Base-by-base conservation (phyloP, 106 monocot genomes). In the Iris macrosiphon region DNA sequence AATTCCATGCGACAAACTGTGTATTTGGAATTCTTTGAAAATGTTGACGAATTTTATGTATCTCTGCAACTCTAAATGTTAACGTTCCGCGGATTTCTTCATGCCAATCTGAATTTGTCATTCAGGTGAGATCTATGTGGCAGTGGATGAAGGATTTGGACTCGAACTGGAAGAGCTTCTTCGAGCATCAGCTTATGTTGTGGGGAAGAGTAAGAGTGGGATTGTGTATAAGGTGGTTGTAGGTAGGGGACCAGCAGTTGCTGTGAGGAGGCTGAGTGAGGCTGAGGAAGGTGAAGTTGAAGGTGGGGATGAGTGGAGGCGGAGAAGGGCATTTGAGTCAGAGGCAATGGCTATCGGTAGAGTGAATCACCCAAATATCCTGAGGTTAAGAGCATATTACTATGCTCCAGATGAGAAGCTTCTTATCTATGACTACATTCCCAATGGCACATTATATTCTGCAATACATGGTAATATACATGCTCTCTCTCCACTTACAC, bases 351-450 rank as follows among this genome's bases (percentile, higher is more conserved):
- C 75, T 4, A 81, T 94, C n/a, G 93, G 88, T 9, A 65, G 80
- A 6, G 84, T 73, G 10, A 75, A 26, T 40, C 93, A 93, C 27
- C 80, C 80, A 0, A 93, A 93, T 41, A 69, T 93, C 8, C 88
- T 84, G 14, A 48, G 64, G 17, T 65, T 93, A 24, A 67, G 72
- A 9, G 93, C 93, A 37, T 93, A 84, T 70, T 93, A 93, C 44
- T 93, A 84, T 49, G 93, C 93, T 6, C 88, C 83, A 15, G 95
- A 89, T 47, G 89, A 96, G 76, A 85, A 82, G 74, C 69, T 96
- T 7, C 82, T 96, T 6, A 79, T 89, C 61, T 89, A 85, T 59
- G 95, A 96, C 29, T 89, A 74, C 65, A 75, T 93, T 50, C 33
- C 88, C 46, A 88, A 93, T 25, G 93, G 88, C 54, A 80, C 72